Conservation (phyloP, 441 rosid genomes). For the Jatropha multifida region DNA sequence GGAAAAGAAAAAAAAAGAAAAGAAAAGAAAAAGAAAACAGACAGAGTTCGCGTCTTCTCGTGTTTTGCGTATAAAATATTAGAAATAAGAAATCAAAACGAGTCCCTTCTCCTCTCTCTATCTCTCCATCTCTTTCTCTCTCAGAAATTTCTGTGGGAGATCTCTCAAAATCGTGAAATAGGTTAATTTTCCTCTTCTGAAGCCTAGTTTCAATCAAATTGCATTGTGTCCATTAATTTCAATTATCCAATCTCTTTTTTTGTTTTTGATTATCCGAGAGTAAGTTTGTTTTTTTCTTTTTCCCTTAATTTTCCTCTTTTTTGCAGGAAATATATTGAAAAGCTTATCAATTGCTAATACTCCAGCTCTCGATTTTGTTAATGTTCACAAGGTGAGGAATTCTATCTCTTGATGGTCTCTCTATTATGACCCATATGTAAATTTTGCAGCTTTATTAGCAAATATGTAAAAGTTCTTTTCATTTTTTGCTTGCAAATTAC, state of each 20-base stretch:
- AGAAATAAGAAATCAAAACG: background rate
- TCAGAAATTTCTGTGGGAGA: constrained; percentile 1
- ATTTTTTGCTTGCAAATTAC: background rate
- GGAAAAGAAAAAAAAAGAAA: background rate
- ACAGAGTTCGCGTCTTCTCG: background rate
- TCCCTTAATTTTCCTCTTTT: background rate
- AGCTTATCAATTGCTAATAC: background rate
- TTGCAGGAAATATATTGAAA: background rate
- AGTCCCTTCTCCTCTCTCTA: background rate
- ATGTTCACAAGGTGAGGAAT: constrained; percentile 8
- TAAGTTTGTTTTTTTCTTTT: background rate
- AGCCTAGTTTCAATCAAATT: background rate
- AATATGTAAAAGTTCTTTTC: background rate
- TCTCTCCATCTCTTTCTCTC: background rate
- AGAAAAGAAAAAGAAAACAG: background rate
- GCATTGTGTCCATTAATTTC: background rate
- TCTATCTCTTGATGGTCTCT: background rate
- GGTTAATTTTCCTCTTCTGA: background rate
- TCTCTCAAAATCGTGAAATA: background rate
- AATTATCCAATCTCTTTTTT: background rate
- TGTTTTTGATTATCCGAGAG: background rate
- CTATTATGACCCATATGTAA: background rate
- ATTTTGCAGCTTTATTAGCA: background rate
- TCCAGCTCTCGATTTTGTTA: constrained; percentile 14
- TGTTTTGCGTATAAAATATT: constrained; percentile 2